Conservation (phyloP, 306 rosid genomes). For the Morella rubra region DNA sequence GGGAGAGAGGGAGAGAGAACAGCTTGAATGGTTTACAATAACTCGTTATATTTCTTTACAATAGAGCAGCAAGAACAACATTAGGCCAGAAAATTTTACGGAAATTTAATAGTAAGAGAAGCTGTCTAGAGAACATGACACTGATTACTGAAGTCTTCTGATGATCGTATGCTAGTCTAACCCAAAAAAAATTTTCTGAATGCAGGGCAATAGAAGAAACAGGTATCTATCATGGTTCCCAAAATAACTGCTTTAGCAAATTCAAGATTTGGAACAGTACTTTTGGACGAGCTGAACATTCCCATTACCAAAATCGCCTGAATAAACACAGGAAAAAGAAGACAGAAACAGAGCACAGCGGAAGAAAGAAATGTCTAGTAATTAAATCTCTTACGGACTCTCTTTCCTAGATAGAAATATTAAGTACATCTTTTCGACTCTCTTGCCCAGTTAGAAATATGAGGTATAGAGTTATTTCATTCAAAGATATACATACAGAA, state of each 20-base stretch:
- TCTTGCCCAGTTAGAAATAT: too few relatives aligned
- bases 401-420: background rate
- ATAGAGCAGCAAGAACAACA: background rate
- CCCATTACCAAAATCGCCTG: slow-evolving; percentile 97
- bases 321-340: slow-evolving; percentile 23
- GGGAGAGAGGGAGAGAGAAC: background rate
- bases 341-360: slow-evolving; percentile 12
- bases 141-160: background rate
- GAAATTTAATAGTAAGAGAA: background rate
- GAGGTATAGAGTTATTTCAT: background rate
- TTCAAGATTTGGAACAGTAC: slow-evolving; percentile 59
- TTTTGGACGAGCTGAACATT: slow-evolving; percentile 77
- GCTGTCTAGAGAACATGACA: background rate
- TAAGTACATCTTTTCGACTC: too few relatives aligned
- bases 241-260: slow-evolving; percentile 76
- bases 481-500: background rate
- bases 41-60: background rate
- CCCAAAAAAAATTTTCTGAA: background rate
- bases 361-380: background rate
- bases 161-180: background rate
- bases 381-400: slow-evolving; percentile 9
- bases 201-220: slow-evolving; percentile 27
- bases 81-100: too few relatives aligned
- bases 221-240: slow-evolving; percentile 96
- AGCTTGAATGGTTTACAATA: background rate